phyloP scores from a whole-genome alignment of 2,329 filamentous ascomycete genomes.

The Colletotrichum endophyticum region DNA sequence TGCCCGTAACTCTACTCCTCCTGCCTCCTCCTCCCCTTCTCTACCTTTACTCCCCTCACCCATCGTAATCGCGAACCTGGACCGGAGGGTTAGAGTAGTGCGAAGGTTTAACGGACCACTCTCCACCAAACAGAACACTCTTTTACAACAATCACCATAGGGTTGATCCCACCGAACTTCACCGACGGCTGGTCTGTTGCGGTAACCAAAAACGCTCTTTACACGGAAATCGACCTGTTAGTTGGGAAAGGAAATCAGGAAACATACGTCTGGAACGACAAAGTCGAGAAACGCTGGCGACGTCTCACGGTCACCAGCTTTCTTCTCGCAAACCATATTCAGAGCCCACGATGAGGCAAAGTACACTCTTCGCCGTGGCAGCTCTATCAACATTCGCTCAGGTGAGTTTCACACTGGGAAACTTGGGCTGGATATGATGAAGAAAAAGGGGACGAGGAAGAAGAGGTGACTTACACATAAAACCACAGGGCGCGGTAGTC shows the following conservation, averaged over 20 bases:
- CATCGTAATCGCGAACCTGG: background rate
- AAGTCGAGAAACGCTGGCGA: slow-evolving; percentile 14
- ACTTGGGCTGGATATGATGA: background rate
- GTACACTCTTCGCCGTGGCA: slow-evolving; percentile 21
- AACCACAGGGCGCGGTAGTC: slow-evolving; percentile 15
- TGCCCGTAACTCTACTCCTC: background rate
- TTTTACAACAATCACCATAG: slow-evolving; percentile 11
- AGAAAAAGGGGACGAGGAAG: background rate
- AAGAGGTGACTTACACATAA: background rate
- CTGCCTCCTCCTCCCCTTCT: background rate
- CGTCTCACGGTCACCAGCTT: slow-evolving; percentile 12
- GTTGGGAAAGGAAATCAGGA: background rate
- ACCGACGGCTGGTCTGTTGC: slow-evolving; percentile 32
- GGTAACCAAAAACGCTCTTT: slow-evolving; percentile 13
- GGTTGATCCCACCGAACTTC: slow-evolving; percentile 29
- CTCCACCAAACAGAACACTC: background rate
- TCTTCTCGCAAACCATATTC: background rate
- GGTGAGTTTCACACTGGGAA: slow-evolving; percentile 12
- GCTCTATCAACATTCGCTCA: slow-evolving; percentile 21
- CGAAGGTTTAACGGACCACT: slow-evolving; percentile 3
- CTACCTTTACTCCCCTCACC: background rate
- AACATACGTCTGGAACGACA: background rate
- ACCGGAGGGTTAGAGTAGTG: background rate
- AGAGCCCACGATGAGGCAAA: slow-evolving; percentile 24
- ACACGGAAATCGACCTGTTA: background rate